Base-by-base conservation (phyloP, 768 basidiomycete species). In the Lactifluus rugatus region DNA sequence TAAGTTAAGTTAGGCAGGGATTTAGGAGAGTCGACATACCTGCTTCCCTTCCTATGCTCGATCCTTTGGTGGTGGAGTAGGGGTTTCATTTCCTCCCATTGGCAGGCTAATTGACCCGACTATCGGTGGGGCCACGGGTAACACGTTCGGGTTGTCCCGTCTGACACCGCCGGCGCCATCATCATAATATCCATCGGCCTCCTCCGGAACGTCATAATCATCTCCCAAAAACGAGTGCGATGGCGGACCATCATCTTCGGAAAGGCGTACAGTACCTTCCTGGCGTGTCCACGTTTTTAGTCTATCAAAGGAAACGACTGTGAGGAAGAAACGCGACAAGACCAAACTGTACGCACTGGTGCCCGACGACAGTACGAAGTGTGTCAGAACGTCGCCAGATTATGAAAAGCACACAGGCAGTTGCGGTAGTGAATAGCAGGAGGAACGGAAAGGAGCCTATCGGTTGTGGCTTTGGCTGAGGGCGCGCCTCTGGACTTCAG, bases 241-340 rank as follows among this genome's bases (percentile, higher is more conserved):
- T 25, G 83, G 75, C 10, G 84, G 84, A 0, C 83, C 81, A 52
- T 85, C 83, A 61, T 86, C 84, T 65, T 80, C 77, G 52, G 83
- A 84, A 32, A 86, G 74, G 10, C 84, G 77, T 54, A 86, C 83
- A 6, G 68, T 74, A 8, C 84, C 84, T 59, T 81, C 80, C 16
- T 70, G 66, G 16, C 72, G 69, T 5, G 74, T 74, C 67, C 82
- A 76, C 13, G 78, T 78, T 63, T 82, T 83, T 49, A 86, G 68
- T 63, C 84, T 86, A 64, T 21, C 37, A 32, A 21, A 17, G 9
- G 11, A 21, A 26, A 16, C 4, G 8, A 5, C n/a, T 3, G n/a
- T 41, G 41, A 41, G 41, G 8, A 16, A 5, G 0, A 10, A 10
- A 3, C 17, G 13, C 3, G 14, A 5, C 14, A 17, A 11, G 17